Evolutionary conservation across 2,329 filamentous ascomycete genomes (phyloP).

Genomic region (Cercospora beticola): DNA sequence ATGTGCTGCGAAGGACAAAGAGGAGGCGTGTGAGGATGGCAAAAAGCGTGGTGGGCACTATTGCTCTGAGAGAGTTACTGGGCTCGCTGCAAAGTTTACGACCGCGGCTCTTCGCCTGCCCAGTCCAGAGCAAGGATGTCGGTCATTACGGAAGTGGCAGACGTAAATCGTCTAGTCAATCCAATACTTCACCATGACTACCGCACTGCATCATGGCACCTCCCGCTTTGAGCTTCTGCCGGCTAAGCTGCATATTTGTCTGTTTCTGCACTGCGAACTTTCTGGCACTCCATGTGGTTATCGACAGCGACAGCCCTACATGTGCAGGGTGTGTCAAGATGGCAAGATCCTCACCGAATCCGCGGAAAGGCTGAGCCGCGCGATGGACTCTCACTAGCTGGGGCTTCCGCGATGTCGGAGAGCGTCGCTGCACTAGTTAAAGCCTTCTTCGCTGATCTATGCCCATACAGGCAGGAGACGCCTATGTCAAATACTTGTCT

Average conservation of each 20-base stretch:
- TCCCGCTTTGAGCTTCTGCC: neutral
- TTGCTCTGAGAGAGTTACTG: neutral
- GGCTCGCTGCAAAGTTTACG: neutral
- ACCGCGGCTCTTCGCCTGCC: neutral
- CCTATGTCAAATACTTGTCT: neutral
- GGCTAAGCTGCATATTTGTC: neutral
- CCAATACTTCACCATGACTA: neutral
- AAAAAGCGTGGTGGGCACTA: neutral
- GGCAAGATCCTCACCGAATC: neutral
- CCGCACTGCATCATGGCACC: neutral
- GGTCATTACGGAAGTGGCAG: constrained; percentile 9
- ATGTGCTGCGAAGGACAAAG: neutral
- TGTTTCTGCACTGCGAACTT: neutral
- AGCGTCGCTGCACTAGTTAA: neutral
- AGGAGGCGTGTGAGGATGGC: neutral
- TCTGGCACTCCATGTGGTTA: neutral
- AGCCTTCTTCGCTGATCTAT: constrained; percentile 9
- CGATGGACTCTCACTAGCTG: neutral
- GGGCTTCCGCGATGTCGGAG: constrained; percentile 9
- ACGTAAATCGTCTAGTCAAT: neutral
- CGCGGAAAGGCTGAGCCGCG: neutral
- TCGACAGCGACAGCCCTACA: neutral
- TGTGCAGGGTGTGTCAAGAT: neutral
- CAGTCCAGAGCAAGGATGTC: neutral
- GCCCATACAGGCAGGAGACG: neutral